These are phyloP conservation scores for Apocynum venetum DNA, from an alignment of 257 asterid genomes.

Conservation along the genomic window DNA sequence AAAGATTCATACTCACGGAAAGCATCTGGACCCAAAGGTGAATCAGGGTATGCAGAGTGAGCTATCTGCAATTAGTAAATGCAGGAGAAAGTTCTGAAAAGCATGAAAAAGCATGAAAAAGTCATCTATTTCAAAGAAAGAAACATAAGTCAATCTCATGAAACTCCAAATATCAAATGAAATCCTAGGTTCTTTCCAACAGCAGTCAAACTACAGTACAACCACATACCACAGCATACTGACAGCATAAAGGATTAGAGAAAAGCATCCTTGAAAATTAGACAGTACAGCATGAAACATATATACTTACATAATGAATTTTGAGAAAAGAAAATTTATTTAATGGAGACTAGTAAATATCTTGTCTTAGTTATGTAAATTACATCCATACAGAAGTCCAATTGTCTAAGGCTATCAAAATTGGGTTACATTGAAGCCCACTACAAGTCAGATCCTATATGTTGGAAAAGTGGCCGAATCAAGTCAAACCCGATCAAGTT, in stretches of 20 bases:
- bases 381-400: neutral
- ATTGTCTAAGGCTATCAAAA: neutral
- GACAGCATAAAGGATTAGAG: constrained; percentile 2
- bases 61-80: constrained; percentile 50
- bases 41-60: constrained; percentile 92
- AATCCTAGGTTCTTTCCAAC: neutral
- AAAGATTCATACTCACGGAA: constrained; percentile 78
- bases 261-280: neutral
- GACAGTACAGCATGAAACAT: neutral
- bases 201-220: neutral
- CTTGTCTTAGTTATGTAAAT: neutral
- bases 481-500: neutral
- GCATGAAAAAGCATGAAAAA: constrained; percentile 15
- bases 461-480: neutral
- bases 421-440: neutral
- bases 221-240: neutral
- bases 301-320: neutral
- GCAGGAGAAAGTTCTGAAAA: constrained; percentile 6
- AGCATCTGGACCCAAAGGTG: constrained; percentile 99
- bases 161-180: neutral
- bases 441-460: neutral
- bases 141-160: neutral
- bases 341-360: neutral
- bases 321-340: neutral
- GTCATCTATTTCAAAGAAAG: neutral